Percentiles rank a stretch among this genome's conserved stretches.
phyloP scores from a whole-genome alignment of 352 stramenopile species.

The Peronosclerospora sorghi region DNA sequence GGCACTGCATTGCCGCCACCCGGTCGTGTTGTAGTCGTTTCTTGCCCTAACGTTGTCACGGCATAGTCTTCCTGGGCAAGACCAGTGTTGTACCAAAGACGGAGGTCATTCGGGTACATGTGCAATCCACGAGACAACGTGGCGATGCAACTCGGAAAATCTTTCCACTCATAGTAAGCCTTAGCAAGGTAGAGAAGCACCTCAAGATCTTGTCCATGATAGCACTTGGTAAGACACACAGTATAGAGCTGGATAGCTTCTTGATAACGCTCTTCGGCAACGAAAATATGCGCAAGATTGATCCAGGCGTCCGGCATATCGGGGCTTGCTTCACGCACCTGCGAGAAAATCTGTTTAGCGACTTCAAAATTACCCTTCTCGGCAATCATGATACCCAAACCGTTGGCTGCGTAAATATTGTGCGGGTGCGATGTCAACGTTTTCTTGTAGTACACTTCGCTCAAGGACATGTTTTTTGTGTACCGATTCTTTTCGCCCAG shows the following conservation, averaged over 20 bases:
- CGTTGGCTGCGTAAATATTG: conserved; percentile 95
- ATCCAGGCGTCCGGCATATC: conserved; percentile 94
- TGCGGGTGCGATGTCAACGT: conserved; percentile 87
- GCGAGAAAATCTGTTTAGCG: conserved; percentile 93
- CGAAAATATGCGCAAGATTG: conserved; percentile 95
- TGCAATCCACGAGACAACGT: conserved; percentile 70
- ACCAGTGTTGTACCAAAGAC: conserved; percentile 80
- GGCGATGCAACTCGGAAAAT: conserved; percentile 81
- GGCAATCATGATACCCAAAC: conserved; percentile 95
- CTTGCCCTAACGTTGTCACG: conserved; percentile 68
- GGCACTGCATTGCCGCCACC: conserved; percentile 23
- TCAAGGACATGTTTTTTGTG: conserved; percentile 92
- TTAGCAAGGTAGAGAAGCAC: conserved; percentile 79
- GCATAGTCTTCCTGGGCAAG: conserved; percentile 83
- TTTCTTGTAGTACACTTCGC: conserved; percentile 93
- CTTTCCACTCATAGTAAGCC: conserved; percentile 84
- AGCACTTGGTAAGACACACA: conserved; percentile 85
- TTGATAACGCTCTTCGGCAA: conserved; percentile 92
- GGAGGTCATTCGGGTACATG: conserved; percentile 67
- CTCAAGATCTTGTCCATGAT: conserved; percentile 78
- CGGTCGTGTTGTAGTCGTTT: conserved; percentile 32
- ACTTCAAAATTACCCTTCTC: conserved; percentile 96
- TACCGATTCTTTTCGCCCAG: conserved; percentile 91
- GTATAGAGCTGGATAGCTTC: conserved; percentile 94
- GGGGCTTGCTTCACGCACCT: conserved; percentile 91